Conservation (phyloP, 192 early-diverging fungal genomes). For the Nowakowskiella sp. region DNA sequence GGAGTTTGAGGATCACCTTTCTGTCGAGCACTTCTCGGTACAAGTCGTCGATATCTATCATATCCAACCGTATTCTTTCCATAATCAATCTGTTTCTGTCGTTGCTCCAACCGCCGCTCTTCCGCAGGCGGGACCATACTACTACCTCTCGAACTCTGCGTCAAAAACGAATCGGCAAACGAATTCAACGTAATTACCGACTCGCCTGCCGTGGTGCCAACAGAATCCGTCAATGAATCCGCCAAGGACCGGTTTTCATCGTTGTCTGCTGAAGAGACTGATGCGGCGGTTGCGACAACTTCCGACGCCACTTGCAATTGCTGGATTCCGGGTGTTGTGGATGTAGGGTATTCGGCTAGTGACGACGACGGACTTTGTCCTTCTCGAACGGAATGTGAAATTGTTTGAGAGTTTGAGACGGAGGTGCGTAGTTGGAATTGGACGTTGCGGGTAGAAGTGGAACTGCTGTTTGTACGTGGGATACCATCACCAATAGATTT, state of each 20-base stretch:
- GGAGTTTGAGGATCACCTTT: slow-evolving; percentile 37
- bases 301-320: too few relatives aligned
- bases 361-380: too few relatives aligned
- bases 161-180: slow-evolving; percentile 26
- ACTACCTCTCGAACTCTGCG: slow-evolving; percentile 25
- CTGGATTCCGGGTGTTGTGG: too few relatives aligned
- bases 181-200: slow-evolving; percentile 11
- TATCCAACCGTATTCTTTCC: slow-evolving; percentile 49
- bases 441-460: too few relatives aligned
- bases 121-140: slow-evolving; percentile 4
- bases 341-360: too few relatives aligned
- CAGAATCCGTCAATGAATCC: neutral
- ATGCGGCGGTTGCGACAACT: too few relatives aligned
- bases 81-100: slow-evolving; percentile 52
- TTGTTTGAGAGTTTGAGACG: too few relatives aligned
- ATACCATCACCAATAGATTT: too few relatives aligned
- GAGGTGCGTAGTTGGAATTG: too few relatives aligned
- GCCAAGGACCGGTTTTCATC: neutral
- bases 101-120: slow-evolving; percentile 39
- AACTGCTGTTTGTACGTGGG: too few relatives aligned
- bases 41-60: slow-evolving; percentile 22
- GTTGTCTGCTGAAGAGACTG: neutral
- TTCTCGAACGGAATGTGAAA: too few relatives aligned
- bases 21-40: slow-evolving; percentile 29
- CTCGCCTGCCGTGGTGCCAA: neutral